A percentile compares a stretch with the other conserved stretches of the same genome.
These are phyloP conservation scores for Camellia sinensis DNA, from an alignment of 148 eudicot species.

Conservation along the genomic window DNA sequence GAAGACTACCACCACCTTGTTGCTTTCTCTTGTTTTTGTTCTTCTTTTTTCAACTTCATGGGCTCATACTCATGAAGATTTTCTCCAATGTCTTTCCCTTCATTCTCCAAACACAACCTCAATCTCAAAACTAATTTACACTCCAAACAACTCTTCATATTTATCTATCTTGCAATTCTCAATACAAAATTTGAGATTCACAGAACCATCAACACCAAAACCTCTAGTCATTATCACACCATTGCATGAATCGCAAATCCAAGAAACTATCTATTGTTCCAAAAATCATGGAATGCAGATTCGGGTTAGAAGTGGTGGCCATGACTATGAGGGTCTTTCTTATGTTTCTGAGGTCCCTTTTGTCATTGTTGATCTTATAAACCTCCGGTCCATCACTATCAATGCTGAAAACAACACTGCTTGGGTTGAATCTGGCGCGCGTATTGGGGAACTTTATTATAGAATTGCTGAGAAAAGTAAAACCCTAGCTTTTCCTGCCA, in stretches of 20 bases:
- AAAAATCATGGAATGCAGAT: background rate
- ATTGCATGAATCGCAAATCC: background rate
- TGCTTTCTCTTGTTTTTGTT: background rate
- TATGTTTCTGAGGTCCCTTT: background rate
- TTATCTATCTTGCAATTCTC: background rate
- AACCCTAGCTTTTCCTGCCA: background rate
- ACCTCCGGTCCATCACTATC: background rate
- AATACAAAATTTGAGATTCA: background rate
- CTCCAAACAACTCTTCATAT: background rate
- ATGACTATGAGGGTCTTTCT: conserved; percentile 11
- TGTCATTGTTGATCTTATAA: background rate
- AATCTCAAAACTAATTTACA: background rate
- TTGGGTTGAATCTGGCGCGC: background rate
- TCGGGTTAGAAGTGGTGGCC: conserved; percentile 2
- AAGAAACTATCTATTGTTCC: background rate
- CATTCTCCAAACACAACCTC: background rate
- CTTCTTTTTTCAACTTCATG: background rate
- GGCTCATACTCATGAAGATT: background rate
- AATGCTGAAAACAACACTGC: background rate
- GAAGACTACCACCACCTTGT: background rate
- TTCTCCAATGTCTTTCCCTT: background rate
- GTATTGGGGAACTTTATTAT: background rate
- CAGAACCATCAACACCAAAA: background rate
- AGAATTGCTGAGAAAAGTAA: background rate
- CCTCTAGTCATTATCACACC: conserved; percentile 6